A percentile compares a stretch with the other conserved stretches of the same genome.
Evolutionary conservation across 2,329 filamentous ascomycete species (phyloP).

Genomic region (Sporothrix euskadiensis): DNA sequence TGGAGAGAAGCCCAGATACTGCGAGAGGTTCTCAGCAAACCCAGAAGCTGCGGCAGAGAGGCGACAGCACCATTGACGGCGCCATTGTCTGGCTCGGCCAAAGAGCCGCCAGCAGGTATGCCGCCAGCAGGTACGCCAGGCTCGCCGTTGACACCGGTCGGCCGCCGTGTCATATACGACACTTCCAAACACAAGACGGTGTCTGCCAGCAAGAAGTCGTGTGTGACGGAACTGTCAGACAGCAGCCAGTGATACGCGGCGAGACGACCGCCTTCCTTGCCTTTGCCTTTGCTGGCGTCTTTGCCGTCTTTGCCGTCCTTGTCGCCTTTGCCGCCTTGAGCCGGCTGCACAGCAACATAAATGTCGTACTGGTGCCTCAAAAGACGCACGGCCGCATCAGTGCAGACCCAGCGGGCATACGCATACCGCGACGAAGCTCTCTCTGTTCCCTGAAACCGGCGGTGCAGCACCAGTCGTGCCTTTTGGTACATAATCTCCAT

Average conservation of each 20-base stretch:
- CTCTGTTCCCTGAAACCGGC: slow-evolving; percentile 37
- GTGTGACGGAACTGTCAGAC: slow-evolving; percentile 43
- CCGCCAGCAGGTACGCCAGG: background rate
- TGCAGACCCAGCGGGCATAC: slow-evolving; percentile 46
- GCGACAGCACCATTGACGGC: background rate
- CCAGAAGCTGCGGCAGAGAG: slow-evolving; percentile 35
- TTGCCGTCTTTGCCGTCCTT: background rate
- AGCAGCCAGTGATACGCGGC: slow-evolving; percentile 47
- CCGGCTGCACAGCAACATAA: slow-evolving; percentile 44
- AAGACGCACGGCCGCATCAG: slow-evolving; percentile 48
- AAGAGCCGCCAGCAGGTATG: too few relatives aligned
- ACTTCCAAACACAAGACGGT: slow-evolving; percentile 49
- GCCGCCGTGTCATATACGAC: slow-evolving; percentile 23
- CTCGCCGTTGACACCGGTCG: slow-evolving; percentile 23
- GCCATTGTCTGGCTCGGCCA: background rate
- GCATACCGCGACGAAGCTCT: slow-evolving; percentile 41
- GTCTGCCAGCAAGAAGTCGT: slow-evolving; percentile 51
- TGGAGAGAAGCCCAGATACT: slow-evolving; percentile 37
- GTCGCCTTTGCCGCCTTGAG: background rate
- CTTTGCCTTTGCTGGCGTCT: background rate
- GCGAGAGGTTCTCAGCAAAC: slow-evolving; percentile 37
- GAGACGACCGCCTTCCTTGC: slow-evolving; percentile 39
- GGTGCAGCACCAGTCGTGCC: slow-evolving; percentile 35
- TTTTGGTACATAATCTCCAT: slow-evolving; percentile 37
- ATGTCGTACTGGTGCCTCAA: slow-evolving; percentile 47